phyloP scores from a whole-genome alignment of 75 land plant genomes.

The Picea glauca region DNA sequence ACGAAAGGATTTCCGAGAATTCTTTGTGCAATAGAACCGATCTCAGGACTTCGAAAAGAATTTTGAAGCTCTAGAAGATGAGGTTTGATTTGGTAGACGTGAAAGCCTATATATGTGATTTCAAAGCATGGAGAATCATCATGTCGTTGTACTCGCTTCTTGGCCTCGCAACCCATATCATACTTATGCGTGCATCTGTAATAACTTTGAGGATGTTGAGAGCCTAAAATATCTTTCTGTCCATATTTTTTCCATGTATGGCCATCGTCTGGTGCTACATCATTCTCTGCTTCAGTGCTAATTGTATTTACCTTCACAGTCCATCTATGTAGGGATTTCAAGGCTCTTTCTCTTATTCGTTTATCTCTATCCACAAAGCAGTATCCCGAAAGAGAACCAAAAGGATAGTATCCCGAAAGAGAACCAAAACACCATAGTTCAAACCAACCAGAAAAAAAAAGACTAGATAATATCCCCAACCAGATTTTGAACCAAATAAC shows the following conservation, averaged over 20 bases:
- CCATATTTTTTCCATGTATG: constrained; percentile 87
- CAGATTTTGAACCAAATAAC: too few species aligned
- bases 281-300: constrained; percentile 27
- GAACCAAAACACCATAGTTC: too few species aligned
- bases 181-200: constrained; percentile 61
- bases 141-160: constrained; percentile 44
- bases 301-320: constrained; percentile 30
- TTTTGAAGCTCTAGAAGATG: neutral
- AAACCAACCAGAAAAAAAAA: too few species aligned
- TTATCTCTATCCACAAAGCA: too few species aligned
- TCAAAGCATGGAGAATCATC: constrained; percentile 28
- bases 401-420: too few species aligned
- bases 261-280: constrained; percentile 70
- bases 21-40: neutral
- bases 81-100: constrained; percentile 34
- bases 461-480: too few species aligned
- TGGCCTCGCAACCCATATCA: constrained; percentile 49
- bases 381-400: too few species aligned
- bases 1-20: neutral
- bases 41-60: neutral
- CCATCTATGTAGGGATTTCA: constrained; percentile 40
- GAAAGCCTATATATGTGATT: constrained; percentile 47
- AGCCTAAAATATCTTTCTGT: constrained; percentile 81
- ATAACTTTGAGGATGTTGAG: constrained; percentile 62
- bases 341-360: too few species aligned